Base-by-base conservation (phyloP, 371 early-diverging fungal species). In the Apophysomyces trapeziformis region DNA sequence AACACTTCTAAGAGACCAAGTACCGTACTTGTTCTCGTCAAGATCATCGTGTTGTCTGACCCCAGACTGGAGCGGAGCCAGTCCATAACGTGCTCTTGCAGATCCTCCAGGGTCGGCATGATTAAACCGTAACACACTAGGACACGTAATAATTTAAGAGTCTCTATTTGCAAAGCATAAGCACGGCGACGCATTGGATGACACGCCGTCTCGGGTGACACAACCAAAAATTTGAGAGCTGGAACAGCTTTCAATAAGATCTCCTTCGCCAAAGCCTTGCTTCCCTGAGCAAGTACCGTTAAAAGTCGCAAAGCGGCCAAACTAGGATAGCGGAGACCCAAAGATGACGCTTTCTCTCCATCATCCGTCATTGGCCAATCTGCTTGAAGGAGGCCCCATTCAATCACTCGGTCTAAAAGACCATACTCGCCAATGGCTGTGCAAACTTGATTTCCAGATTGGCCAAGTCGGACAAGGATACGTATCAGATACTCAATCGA, bases 111-210 rank as follows among this genome's bases (percentile, higher is more conserved):
- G 0, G 81, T 73, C 16, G 80, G 79, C 57, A 82, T 68, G 14
- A 76, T 66, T 14, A 81, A 75, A 9, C 88, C 88, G 71, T 87
- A 87, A 14, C 78, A 75, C 0, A 82, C 70, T 38, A 84, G 59
- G 0, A 85, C 74, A 4, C 81, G 80, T 47, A 83, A 66, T 14
- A 85, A 47, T 57, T 80, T 77, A 39, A 87, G 63, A 7, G 77
- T 74, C 66, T 80, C 83, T 7, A 82, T 68, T 58, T 85, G 85
- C 9, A 85, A 68, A 45, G 80, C 79, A 63, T 78, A 80, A 1
- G 73, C 79, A 37, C 67, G 71, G 18, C 70, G 69, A 32, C 58
- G 64, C 61, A 66, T 47, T 37, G 69, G 56, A 4, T 64, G 66
- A 13, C 50, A 66, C 11, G 75, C 71, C 7, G 70, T 63, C 39